Conservation (phyloP, 176 grass and related monocot species). For the Stipa capillata region DNA sequence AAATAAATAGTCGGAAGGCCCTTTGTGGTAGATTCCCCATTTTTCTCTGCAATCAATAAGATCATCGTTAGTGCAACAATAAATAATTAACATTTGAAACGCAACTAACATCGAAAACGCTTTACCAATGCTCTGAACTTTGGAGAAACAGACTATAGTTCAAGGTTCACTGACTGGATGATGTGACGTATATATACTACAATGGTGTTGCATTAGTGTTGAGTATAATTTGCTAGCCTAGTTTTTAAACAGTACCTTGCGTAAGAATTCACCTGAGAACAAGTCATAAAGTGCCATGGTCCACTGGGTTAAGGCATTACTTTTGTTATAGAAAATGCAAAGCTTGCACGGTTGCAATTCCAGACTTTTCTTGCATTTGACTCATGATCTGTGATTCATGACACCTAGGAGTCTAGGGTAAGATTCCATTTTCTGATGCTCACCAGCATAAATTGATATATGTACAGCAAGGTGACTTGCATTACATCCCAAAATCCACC, state of each 20-base stretch:
- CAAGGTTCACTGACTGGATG: not conserved
- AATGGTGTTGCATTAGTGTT: constrained; percentile 7
- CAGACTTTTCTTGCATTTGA: not conserved
- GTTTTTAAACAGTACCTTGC: not conserved
- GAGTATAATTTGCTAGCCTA: not conserved
- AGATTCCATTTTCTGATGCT: not conserved
- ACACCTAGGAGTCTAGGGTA: not conserved
- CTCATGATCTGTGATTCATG: not conserved
- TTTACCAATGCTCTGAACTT: not conserved
- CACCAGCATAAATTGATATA: not conserved
- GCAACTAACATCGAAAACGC: not conserved
- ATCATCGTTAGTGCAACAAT: not conserved
- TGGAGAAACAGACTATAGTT: not conserved
- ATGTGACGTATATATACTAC: not conserved
- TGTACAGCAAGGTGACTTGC: not conserved
- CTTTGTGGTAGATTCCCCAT: constrained; percentile 28
- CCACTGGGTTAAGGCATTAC: not conserved
- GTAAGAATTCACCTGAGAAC: not conserved
- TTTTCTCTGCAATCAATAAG: constrained; percentile 42
- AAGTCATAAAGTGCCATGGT: not conserved
- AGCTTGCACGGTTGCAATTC: not conserved
- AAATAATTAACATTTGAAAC: constrained; percentile 12
- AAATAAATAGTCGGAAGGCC: constrained; percentile 64
- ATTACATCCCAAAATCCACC: not conserved
- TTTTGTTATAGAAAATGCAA: not conserved